These are phyloP conservation scores for Agaricus blazei DNA, from an alignment of 768 basidiomycete species.

Conservation along the genomic window DNA sequence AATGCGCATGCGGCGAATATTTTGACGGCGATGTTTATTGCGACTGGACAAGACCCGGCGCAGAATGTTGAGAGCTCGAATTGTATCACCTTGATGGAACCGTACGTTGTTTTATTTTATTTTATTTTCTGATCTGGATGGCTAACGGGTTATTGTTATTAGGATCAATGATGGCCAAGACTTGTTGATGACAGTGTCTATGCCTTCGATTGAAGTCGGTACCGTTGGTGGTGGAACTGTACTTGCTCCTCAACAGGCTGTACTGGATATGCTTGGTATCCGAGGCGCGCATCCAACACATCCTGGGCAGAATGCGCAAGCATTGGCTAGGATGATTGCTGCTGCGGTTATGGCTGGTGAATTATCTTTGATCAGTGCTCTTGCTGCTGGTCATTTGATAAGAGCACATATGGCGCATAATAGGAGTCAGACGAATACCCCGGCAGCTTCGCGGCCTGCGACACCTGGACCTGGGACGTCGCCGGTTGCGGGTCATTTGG, in stretches of 20 bases:
- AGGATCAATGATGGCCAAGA: constrained; percentile 89
- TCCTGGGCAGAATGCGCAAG: constrained; percentile 88
- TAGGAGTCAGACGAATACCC: constrained; percentile 77
- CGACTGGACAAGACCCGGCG: constrained; percentile 97
- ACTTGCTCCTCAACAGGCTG: constrained; percentile 81
- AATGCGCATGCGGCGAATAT: constrained; percentile 99
- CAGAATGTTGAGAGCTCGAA: constrained; percentile 99
- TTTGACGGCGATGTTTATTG: constrained; percentile 90
- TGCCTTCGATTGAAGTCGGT: constrained; percentile 99
- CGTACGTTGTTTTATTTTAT: constrained; percentile 51
- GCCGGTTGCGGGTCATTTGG: constrained; percentile 4
- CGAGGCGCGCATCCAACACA: constrained; percentile 81
- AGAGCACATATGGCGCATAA: constrained; percentile 93
- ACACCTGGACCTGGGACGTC: constrained; percentile 40
- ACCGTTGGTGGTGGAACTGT: constrained; percentile 97
- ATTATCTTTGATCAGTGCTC: constrained; percentile 82
- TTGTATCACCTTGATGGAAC: constrained; percentile 99
- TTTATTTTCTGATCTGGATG: background rate
- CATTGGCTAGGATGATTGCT: constrained; percentile 84
- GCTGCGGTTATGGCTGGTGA: constrained; percentile 98
- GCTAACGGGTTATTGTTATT: background rate
- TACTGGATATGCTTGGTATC: constrained; percentile 92
- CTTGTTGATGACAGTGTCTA: constrained; percentile 86
- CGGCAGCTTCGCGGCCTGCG: constrained; percentile 54
- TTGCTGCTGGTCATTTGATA: constrained; percentile 94